Percentiles rank a stretch among this genome's conserved stretches.
These are phyloP conservation scores for Gilbertella persicaria DNA, from an alignment of 371 early-diverging fungal species.

Conservation along the genomic window DNA sequence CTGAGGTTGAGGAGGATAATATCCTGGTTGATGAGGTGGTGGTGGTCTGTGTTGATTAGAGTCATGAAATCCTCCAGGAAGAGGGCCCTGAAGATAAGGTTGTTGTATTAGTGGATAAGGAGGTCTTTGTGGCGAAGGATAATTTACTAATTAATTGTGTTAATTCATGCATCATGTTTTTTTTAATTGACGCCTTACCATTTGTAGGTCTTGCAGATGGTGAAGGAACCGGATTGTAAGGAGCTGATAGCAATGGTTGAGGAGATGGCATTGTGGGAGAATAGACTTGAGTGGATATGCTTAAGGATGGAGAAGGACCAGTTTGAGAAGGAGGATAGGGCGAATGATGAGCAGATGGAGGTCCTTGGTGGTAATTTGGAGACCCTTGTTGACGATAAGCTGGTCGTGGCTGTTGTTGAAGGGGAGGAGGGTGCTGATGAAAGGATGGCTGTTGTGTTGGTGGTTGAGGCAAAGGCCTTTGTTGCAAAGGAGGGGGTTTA, in stretches of 20 bases:
- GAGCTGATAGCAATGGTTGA: constrained; percentile 22
- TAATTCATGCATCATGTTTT: not conserved
- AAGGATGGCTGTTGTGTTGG: constrained; percentile 3
- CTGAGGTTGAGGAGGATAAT: constrained; percentile 5
- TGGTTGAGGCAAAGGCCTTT: not conserved
- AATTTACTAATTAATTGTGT: not conserved
- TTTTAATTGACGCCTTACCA: not conserved
- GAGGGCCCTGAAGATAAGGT: not conserved
- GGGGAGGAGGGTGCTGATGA: constrained; percentile 1
- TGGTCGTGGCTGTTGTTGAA: not conserved
- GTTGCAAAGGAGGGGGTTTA: not conserved
- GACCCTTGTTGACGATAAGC: not conserved
- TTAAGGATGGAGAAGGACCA: constrained; percentile 12
- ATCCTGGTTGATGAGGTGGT: constrained; percentile 1
- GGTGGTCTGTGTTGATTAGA: too few species aligned
- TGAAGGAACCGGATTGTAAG: constrained; percentile 19
- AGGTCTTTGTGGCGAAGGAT: not conserved
- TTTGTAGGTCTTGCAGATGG: constrained; percentile 4
- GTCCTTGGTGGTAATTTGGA: not conserved
- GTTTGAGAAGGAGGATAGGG: not conserved
- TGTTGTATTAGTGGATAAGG: not conserved
- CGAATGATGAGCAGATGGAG: constrained; percentile 1
- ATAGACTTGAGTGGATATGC: constrained; percentile 1
- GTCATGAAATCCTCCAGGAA: not conserved
- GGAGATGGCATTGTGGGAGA: constrained; percentile 14